A percentile compares a stretch with the other conserved stretches of the same genome.
These are phyloP conservation scores for Secale cereale DNA, from an alignment of 176 grass and related monocot genomes.

Conservation along the genomic window DNA sequence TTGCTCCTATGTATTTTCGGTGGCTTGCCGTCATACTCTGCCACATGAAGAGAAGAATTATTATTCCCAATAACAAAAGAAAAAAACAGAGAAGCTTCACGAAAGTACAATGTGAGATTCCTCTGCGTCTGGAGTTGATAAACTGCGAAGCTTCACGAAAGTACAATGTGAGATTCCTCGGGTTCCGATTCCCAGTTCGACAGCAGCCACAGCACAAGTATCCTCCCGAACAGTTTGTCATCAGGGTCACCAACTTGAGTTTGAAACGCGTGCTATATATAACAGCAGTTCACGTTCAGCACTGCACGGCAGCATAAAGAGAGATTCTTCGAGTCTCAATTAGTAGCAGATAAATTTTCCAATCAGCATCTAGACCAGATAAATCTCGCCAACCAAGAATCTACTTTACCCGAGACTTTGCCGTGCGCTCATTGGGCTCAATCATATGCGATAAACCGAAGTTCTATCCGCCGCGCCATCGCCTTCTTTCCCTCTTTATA, in stretches of 20 bases:
- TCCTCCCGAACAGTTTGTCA: background rate
- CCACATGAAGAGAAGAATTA: too few relatives aligned
- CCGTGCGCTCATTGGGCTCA: slow-evolving; percentile 12
- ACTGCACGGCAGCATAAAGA: slow-evolving; percentile 19
- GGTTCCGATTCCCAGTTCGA: background rate
- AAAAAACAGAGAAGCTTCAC: background rate
- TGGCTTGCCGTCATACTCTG: too few relatives aligned
- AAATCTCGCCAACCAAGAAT: slow-evolving; percentile 22
- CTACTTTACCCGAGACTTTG: slow-evolving; percentile 33
- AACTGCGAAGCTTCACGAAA: slow-evolving; percentile 6
- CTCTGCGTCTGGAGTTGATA: background rate
- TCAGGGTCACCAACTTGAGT: background rate
- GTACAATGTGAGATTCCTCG: background rate
- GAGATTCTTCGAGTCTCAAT: background rate
- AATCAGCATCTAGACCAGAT: background rate
- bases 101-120: slow-evolving; percentile 1
- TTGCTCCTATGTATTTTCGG: too few relatives aligned
- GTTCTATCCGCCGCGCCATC: slow-evolving; percentile 10
- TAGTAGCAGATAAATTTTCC: background rate
- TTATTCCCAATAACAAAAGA: too few relatives aligned
- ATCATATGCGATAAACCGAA: slow-evolving; percentile 14
- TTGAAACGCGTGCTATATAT: background rate
- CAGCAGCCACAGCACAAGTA: background rate
- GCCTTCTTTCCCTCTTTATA: slow-evolving; percentile 26
- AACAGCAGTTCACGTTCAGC: background rate